Percentiles rank a stretch among this genome's conserved stretches.
Conservation (phyloP, 2,329 filamentous ascomycete species). For the Colletotrichum sp. region DNA sequence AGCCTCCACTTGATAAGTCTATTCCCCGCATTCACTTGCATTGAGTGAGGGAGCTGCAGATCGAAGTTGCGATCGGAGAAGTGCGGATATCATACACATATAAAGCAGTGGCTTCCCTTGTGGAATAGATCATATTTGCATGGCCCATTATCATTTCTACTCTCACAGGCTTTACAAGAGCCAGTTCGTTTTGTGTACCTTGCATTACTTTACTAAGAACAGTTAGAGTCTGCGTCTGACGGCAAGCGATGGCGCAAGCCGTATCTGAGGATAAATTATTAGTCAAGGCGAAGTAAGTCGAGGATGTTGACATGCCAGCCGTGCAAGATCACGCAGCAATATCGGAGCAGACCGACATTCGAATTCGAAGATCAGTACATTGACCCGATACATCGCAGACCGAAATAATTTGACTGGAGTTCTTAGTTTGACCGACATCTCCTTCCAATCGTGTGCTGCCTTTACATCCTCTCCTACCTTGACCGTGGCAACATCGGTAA, state of each 20-base stretch:
- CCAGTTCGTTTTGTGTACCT: neutral
- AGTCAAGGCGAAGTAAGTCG: neutral
- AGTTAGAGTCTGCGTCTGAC: neutral
- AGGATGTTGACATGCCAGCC: neutral
- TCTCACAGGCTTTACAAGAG: neutral
- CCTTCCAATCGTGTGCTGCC: conserved; percentile 1
- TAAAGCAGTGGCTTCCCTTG: neutral
- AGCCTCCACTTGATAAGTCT: neutral
- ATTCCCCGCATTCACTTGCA: neutral
- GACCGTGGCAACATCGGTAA: conserved; percentile 7
- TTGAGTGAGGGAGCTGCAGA: neutral
- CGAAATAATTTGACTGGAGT: neutral
- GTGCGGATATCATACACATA: neutral
- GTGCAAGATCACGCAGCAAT: neutral
- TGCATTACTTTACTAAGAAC: neutral
- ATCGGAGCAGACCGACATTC: neutral
- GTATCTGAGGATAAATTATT: neutral
- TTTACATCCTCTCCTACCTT: conserved; percentile 10
- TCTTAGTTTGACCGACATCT: neutral
- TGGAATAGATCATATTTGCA: neutral
- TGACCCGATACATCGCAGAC: neutral
- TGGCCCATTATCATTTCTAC: neutral
- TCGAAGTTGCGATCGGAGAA: neutral
- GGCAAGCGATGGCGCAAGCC: neutral
- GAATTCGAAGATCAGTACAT: neutral